Conservation (phyloP, 345 rosid species). For the Citrus trifoliata region DNA sequence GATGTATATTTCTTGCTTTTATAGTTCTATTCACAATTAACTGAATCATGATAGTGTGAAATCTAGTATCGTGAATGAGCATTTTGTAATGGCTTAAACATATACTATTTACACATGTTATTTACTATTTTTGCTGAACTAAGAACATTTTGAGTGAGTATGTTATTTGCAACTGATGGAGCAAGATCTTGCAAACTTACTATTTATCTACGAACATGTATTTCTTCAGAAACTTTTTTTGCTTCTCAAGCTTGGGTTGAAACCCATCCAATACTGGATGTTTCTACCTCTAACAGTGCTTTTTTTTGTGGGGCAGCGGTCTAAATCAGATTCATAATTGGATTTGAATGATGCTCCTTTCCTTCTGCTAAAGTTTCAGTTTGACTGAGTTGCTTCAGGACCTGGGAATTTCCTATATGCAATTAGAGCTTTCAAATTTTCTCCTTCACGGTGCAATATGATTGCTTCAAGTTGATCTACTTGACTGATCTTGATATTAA, state of each 20-base stretch:
- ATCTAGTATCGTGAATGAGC: not conserved
- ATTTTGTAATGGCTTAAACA: not conserved
- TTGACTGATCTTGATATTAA: not conserved
- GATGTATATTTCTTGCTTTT: constrained; percentile 49
- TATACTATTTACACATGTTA: not conserved
- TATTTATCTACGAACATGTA: not conserved
- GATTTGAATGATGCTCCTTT: not conserved
- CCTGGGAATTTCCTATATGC: not conserved
- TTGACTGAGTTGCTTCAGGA: not conserved
- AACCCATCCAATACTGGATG: not conserved
- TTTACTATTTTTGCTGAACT: not conserved
- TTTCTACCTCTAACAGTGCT: not conserved
- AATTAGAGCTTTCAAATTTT: not conserved
- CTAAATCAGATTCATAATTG: not conserved
- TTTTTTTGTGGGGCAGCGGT: too few species aligned
- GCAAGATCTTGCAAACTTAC: not conserved
- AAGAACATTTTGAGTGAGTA: not conserved
- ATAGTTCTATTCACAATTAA: not conserved
- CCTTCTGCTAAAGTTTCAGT: not conserved
- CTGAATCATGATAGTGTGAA: not conserved
- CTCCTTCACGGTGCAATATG: not conserved
- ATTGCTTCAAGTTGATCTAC: not conserved
- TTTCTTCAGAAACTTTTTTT: not conserved
- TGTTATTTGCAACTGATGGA: not conserved
- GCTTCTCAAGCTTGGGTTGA: not conserved